A percentile compares a stretch with the other conserved stretches of the same genome.
phyloP scores from a whole-genome alignment of 2,329 filamentous ascomycete genomes.

The Parascedosporium putredinis region DNA sequence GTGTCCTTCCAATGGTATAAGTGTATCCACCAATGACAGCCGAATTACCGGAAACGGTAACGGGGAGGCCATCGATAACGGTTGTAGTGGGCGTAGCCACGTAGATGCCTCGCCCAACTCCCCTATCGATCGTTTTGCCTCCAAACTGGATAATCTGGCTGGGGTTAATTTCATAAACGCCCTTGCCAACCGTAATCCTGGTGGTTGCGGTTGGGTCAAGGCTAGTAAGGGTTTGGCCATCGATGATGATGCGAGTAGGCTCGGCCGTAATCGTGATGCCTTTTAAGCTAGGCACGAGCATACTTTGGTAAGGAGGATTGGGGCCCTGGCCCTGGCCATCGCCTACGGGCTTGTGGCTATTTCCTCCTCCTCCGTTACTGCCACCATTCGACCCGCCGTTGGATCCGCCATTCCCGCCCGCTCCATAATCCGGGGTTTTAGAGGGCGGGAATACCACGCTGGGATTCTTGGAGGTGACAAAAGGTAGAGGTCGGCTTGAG shows the following conservation, averaged over 20 bases:
- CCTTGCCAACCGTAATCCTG: slow-evolving; percentile 29
- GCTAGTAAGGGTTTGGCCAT: slow-evolving; percentile 32
- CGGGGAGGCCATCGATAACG: slow-evolving; percentile 26
- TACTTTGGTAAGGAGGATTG: not conserved
- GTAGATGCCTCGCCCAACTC: slow-evolving; percentile 21
- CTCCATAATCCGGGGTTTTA: slow-evolving; percentile 27
- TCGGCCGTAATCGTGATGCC: slow-evolving; percentile 32
- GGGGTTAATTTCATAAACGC: slow-evolving; percentile 38
- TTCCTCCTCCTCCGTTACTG: not conserved
- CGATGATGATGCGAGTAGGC: slow-evolving; percentile 35
- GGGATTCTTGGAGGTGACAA: slow-evolving; percentile 7
- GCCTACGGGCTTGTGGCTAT: slow-evolving; percentile 1
- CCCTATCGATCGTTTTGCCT: slow-evolving; percentile 29
- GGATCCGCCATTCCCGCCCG: slow-evolving; percentile 13
- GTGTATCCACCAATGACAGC: slow-evolving; percentile 31
- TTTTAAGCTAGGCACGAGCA: slow-evolving; percentile 2
- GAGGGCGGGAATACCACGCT: slow-evolving; percentile 19
- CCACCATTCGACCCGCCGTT: too few species aligned
- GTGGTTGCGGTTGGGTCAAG: slow-evolving; percentile 26
- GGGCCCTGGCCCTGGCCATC: not conserved
- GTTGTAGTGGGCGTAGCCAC: slow-evolving; percentile 26
- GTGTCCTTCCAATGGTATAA: slow-evolving; percentile 30
- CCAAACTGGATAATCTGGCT: slow-evolving; percentile 15
- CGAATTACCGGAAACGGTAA: slow-evolving; percentile 30
- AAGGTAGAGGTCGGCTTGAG: slow-evolving; percentile 3